These are phyloP conservation scores for Penicillium vulpinum DNA, from an alignment of 2,329 filamentous ascomycete species.

Conservation along the genomic window DNA sequence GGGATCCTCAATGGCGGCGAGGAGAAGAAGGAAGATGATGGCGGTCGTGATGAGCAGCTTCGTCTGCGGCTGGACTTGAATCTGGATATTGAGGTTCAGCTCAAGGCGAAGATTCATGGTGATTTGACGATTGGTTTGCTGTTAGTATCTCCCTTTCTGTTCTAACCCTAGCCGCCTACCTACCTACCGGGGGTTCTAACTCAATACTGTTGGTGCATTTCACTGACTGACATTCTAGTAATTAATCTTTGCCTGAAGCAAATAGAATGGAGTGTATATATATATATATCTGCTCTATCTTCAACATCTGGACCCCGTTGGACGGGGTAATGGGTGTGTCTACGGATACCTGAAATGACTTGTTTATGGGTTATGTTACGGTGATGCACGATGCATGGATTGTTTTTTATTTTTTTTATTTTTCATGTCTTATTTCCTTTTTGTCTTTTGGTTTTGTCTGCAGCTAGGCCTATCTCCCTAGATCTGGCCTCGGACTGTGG, in stretches of 20 bases:
- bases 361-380: slow-evolving; percentile 13
- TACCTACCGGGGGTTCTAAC: background rate
- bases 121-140: slow-evolving; percentile 77
- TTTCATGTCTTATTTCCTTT: slow-evolving; percentile 1
- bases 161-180: background rate
- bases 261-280: slow-evolving; percentile 6
- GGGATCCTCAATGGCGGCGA: slow-evolving; percentile 36
- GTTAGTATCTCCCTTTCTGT: slow-evolving; percentile 53
- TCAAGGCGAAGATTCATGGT: slow-evolving; percentile 83
- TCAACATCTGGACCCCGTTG: background rate
- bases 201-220: background rate
- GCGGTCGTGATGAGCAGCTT: slow-evolving; percentile 63
- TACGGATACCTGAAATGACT: slow-evolving; percentile 1
- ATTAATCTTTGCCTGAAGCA: slow-evolving; percentile 8
- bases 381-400: slow-evolving; percentile 20
- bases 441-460: slow-evolving; percentile 1
- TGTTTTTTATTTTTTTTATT: slow-evolving; percentile 4
- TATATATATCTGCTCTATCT: background rate
- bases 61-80: slow-evolving; percentile 74
- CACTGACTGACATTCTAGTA: slow-evolving; percentile 12
- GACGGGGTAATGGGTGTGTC: background rate
- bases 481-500: slow-evolving; percentile 12
- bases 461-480: slow-evolving; percentile 12
- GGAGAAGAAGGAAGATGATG: slow-evolving; percentile 44
- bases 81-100: slow-evolving; percentile 78